Evolutionary conservation across 768 basidiomycete genomes (phyloP), one percentile per base, ranked within the genome.

Genomic region (Leccinellum luteum): DNA sequence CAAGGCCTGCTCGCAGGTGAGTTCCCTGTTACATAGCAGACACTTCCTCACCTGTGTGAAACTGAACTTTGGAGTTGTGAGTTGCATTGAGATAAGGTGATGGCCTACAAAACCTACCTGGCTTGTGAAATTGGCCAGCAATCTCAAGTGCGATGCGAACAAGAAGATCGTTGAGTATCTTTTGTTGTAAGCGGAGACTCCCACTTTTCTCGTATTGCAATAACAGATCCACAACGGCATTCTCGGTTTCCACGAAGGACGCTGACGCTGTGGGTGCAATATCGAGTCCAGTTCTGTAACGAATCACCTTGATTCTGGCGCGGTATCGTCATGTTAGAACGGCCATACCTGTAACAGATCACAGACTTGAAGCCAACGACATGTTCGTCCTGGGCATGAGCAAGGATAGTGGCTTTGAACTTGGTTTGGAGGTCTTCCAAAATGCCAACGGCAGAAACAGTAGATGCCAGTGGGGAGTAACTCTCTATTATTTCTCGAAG

Each of bases 311-410:
- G 12, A 23, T 38, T 2, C 35, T 45, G 23, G 25, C 52, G 41
- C 13, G 1, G 6, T 47, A n/a, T n/a, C 3, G 41, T 43, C 38
- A 21, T 19, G 23, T 13, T 34, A 14, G 6, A 25, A 30, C 19
- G 3, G 25, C 2, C 58, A 19, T 57, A 65, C 71, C 71, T 82
- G 67, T 92, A 92, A 70, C 89, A 89, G 1, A 84, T 78, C 45
- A 90, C 79, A 10, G 88, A 89, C 69, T 92, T 92, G 79, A 90
- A 89, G 1, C 80, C 83, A 2, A 74, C 88, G 10, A 90, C 85
- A 31, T 76, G 72, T 0, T 72, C 63, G 57, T 86, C 78, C 5
- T 38, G 55, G 3, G 83, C 83, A 54, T 67, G 65, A 0, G 68
- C 57, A 0, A 51, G 63, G 49, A 90, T 73, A 8, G 60, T 67